These are phyloP conservation scores for Phlebopus sp. DNA, from an alignment of 1,284 basidiomycete genomes.

Conservation along the genomic window DNA sequence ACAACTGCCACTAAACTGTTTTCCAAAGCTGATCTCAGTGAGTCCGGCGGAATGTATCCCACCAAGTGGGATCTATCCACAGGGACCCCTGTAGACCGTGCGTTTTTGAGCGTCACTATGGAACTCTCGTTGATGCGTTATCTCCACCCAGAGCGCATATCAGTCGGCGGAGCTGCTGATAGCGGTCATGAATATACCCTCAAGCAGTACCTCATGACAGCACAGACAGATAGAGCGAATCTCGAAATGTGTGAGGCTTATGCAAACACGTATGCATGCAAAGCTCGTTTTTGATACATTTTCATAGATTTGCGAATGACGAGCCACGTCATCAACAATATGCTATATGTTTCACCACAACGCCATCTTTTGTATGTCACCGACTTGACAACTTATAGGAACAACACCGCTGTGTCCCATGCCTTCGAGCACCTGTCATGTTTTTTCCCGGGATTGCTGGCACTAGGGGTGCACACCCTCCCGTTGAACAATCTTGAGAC, in stretches of 20 bases:
- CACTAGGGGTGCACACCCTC: conserved; percentile 64
- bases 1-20: conserved; percentile 51
- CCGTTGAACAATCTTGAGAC: conserved; percentile 48
- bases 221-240: conserved; percentile 52
- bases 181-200: conserved; percentile 76
- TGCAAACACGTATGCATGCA: neutral
- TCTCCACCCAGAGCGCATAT: conserved; percentile 41
- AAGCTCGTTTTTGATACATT: conserved; percentile 9
- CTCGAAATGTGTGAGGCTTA: conserved; percentile 59
- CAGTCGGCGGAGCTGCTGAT: conserved; percentile 64
- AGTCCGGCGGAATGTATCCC: conserved; percentile 55
- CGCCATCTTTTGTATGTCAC: conserved; percentile 72
- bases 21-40: conserved; percentile 40
- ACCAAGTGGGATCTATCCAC: conserved; percentile 45
- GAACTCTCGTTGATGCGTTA: conserved; percentile 6
- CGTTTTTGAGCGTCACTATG: conserved; percentile 22
- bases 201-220: conserved; percentile 68
- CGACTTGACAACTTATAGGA: conserved; percentile 39
- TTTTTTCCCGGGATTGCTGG: conserved; percentile 76
- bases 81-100: conserved; percentile 42
- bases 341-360: conserved; percentile 64
- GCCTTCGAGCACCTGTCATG: conserved; percentile 74
- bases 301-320: conserved; percentile 60
- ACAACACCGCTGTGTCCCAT: conserved; percentile 41
- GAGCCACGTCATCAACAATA: conserved; percentile 57